These are phyloP conservation scores for Rhodotorula sp. DNA, from an alignment of 1,284 basidiomycete genomes.

Conservation along the genomic window DNA sequence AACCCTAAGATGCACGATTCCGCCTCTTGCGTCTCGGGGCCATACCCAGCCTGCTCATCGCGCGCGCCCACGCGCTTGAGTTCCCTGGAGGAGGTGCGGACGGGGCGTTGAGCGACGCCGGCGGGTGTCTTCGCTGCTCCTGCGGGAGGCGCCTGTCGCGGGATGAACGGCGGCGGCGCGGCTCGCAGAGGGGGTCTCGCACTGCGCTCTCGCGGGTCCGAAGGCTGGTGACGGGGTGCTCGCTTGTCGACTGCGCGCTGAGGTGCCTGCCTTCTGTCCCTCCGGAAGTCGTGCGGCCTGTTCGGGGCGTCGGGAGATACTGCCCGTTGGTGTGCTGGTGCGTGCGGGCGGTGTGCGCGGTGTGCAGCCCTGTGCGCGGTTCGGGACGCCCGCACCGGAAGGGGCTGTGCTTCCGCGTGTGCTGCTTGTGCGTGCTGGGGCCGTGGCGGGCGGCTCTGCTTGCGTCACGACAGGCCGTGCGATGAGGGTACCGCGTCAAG, in stretches of 20 bases:
- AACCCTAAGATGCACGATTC: conserved; percentile 24
- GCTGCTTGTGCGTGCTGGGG: too few relatives aligned
- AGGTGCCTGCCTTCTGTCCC: not conserved
- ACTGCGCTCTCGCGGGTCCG: not conserved
- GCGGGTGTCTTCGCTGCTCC: not conserved
- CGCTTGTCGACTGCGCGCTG: not conserved
- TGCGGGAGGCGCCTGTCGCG: not conserved
- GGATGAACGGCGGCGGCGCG: not conserved
- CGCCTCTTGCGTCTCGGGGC: not conserved
- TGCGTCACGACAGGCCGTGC: not conserved
- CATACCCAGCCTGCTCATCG: not conserved
- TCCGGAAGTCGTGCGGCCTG: conserved; percentile 7
- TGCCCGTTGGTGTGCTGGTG: too few relatives aligned
- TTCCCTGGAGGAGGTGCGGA: not conserved
- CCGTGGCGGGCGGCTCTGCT: not conserved
- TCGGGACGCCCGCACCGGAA: conserved; percentile 6
- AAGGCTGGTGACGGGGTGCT: too few relatives aligned
- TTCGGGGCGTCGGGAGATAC: too few relatives aligned
- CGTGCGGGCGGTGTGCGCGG: not conserved
- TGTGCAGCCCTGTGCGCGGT: not conserved
- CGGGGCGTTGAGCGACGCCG: not conserved
- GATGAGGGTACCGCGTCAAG: not conserved
- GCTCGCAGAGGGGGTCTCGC: too few relatives aligned
- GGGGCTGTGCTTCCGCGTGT: not conserved
- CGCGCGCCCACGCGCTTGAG: not conserved